Conservation (phyloP, 257 asterid species). For the Eustoma russellianum region DNA sequence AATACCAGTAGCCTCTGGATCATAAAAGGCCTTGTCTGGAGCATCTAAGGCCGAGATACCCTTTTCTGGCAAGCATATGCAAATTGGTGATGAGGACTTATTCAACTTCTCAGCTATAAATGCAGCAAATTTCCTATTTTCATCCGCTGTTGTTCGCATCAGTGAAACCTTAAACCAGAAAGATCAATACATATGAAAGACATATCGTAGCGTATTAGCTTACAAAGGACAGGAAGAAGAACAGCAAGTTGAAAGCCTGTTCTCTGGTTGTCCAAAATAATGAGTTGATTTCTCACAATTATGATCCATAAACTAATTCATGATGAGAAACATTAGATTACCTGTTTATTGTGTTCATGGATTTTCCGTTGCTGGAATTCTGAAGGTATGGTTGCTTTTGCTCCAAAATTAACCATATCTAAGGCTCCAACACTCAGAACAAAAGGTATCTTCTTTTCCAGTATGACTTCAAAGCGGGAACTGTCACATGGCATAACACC, state of each 20-base stretch:
- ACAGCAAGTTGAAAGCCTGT: background rate
- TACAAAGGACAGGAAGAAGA: background rate
- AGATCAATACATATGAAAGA: background rate
- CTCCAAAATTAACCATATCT: conserved; percentile 97
- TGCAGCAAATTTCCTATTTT: conserved; percentile 67
- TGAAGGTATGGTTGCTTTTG: conserved; percentile 59
- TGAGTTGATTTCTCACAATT: background rate
- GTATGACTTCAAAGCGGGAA: conserved; percentile 67
- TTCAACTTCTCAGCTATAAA: conserved; percentile 80
- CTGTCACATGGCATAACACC: conserved; percentile 89
- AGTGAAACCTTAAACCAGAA: conserved; percentile 49
- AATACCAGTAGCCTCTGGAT: conserved; percentile 68
- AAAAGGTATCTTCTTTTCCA: conserved; percentile 80
- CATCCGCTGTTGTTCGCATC: conserved; percentile 80
- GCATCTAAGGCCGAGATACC: conserved; percentile 95
- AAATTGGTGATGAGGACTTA: conserved; percentile 56
- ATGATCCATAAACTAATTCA: background rate
- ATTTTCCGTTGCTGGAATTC: conserved; percentile 55
- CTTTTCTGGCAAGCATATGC: conserved; percentile 75
- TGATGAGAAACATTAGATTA: conserved; percentile 16
- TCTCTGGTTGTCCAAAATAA: background rate
- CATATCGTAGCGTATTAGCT: background rate
- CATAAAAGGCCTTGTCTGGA: conserved; percentile 66
- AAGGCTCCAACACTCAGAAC: conserved; percentile 90
- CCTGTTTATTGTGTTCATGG: conserved; percentile 82